A percentile compares a stretch with the other conserved stretches of the same genome.
Conservation (phyloP, 1,284 basidiomycete genomes). For the Hymenochaete sp. region DNA sequence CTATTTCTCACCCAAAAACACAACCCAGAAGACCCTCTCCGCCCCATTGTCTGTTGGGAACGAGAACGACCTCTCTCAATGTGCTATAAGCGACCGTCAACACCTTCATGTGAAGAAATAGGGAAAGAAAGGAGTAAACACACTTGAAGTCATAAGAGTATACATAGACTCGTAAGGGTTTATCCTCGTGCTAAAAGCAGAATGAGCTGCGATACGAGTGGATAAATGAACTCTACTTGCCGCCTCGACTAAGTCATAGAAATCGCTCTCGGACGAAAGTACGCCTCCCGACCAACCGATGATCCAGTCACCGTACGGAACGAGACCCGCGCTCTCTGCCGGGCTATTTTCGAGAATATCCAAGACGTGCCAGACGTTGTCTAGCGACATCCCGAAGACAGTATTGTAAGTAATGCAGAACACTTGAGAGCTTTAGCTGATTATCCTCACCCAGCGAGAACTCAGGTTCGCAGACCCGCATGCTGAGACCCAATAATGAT, state of each 20-base stretch:
- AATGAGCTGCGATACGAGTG: constrained; percentile 17
- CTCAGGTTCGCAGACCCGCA: constrained; percentile 87
- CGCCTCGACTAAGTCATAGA: constrained; percentile 92
- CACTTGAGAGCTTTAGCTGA: no score
- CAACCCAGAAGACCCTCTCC: constrained; percentile 91
- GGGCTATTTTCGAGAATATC: constrained; percentile 95
- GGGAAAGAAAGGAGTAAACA: constrained; percentile 28
- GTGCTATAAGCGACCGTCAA: constrained; percentile 42
- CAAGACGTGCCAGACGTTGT: constrained; percentile 96
- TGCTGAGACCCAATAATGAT: constrained; percentile 84
- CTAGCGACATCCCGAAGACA: no score
- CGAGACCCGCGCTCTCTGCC: constrained; percentile 82
- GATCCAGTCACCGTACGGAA: constrained; percentile 85
- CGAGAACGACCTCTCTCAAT: constrained; percentile 82
- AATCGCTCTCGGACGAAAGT: constrained; percentile 87
- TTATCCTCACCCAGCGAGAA: no score
- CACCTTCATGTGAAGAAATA: constrained; percentile 20
- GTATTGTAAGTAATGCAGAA: no score
- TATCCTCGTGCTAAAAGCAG: constrained; percentile 72
- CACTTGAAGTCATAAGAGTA: constrained; percentile 98
- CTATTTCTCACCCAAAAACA: constrained; percentile 81
- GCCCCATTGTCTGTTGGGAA: constrained; percentile 94
- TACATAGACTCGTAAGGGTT: constrained; percentile 87
- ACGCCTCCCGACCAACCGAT: constrained; percentile 94
- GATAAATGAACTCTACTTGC: constrained; percentile 36